Conservation (phyloP, 345 rosid genomes). For the Salix purpurea region DNA sequence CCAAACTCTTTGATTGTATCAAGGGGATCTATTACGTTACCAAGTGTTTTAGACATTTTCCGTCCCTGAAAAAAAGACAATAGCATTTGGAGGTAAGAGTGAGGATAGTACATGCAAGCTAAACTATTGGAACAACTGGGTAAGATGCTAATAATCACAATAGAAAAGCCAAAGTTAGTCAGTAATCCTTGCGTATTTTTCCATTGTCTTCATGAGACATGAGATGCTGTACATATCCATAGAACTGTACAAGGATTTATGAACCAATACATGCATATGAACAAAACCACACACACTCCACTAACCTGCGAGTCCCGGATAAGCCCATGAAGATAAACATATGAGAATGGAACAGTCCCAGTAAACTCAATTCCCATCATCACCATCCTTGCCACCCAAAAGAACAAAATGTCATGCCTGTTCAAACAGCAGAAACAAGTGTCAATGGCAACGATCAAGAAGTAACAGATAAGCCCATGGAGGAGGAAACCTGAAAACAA, state of each 20-base stretch:
- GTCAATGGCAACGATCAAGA: constrained; percentile 8
- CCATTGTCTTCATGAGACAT: neutral
- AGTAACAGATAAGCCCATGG: neutral
- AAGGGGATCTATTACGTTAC: constrained; percentile 89
- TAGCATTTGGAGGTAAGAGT: neutral
- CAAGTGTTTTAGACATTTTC: constrained; percentile 92
- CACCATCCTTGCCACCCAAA: constrained; percentile 99
- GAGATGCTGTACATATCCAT: neutral
- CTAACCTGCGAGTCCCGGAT: constrained; percentile 88
- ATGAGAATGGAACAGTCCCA: constrained; percentile 83
- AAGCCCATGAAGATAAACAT: constrained; percentile 92
- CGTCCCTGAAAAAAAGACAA: constrained; percentile 57
- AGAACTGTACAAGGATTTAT: neutral
- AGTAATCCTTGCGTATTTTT: neutral
- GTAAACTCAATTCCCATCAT: constrained; percentile 99
- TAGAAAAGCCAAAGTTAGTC: no score
- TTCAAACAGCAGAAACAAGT: constrained; percentile 30
- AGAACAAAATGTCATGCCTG: constrained; percentile 99
- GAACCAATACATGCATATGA: neutral
- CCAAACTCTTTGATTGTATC: constrained; percentile 93
- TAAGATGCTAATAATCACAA: no score
- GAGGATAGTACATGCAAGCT: neutral
- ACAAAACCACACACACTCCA: constrained; percentile 8
- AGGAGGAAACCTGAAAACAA: neutral
- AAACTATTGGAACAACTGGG: no score